Evolutionary conservation across 768 basidiomycete species (phyloP).

Genomic region (Stropharia rugosoannulata): DNA sequence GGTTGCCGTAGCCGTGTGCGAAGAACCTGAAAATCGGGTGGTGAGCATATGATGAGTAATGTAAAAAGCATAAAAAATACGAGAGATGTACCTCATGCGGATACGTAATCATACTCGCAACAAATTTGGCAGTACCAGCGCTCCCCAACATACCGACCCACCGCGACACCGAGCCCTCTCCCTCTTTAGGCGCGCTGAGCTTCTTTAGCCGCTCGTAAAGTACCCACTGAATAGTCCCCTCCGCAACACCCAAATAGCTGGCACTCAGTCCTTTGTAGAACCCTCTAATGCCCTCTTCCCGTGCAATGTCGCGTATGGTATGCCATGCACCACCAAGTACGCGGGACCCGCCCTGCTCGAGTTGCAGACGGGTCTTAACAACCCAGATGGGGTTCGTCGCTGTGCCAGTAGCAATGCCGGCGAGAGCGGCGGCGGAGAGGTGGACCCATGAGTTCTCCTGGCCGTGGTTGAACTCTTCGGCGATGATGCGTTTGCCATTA

Average conservation of each 20-base stretch:
- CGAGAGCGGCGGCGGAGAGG: conserved; percentile 79
- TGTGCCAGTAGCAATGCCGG: conserved; percentile 84
- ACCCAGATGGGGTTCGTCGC: conserved; percentile 99
- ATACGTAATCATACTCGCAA: conserved; percentile 94
- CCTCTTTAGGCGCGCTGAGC: conserved; percentile 53
- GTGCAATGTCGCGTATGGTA: conserved; percentile 72
- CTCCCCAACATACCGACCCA: conserved; percentile 87
- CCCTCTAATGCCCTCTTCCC: conserved; percentile 80
- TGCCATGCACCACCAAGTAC: conserved; percentile 52
- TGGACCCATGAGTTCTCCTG: conserved; percentile 86
- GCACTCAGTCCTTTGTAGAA: conserved; percentile 96
- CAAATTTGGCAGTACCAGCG: conserved; percentile 90
- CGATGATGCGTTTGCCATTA: conserved; percentile 91
- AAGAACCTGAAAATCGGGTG: conserved; percentile 55
- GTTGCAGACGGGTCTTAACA: conserved; percentile 94
- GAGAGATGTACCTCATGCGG: conserved; percentile 82
- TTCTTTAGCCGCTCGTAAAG: conserved; percentile 91
- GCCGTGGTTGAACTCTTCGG: conserved; percentile 75
- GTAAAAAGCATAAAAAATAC: neutral
- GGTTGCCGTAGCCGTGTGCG: conserved; percentile 94
- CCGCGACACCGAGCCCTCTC: conserved; percentile 54
- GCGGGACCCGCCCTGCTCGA: conserved; percentile 34
- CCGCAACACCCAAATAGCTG: conserved; percentile 93
- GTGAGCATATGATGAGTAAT: conserved; percentile 4
- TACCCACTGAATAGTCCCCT: conserved; percentile 96